These are phyloP conservation scores for Colletotrichum paranaense DNA, from an alignment of 2,329 filamentous ascomycete genomes.

Conservation along the genomic window DNA sequence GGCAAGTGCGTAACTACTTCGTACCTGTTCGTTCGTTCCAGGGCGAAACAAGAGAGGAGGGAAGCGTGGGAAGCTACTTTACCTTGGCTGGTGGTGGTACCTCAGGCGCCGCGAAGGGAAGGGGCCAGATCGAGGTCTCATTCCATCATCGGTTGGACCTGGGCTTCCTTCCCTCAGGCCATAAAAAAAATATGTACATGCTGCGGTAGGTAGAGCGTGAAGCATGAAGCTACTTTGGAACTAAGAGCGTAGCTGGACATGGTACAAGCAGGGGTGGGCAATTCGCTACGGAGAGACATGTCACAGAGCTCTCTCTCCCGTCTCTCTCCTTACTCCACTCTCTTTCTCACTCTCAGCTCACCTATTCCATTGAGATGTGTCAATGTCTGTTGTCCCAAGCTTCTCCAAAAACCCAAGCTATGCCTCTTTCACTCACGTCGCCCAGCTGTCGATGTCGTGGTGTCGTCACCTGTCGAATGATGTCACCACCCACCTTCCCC, in stretches of 20 bases:
- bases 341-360: background rate
- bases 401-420: background rate
- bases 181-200: no score
- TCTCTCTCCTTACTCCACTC: no score
- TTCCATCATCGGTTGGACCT: slow-evolving; percentile 29
- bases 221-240: background rate
- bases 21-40: background rate
- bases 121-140: slow-evolving; percentile 30
- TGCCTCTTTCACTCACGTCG: slow-evolving; percentile 7
- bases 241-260: background rate
- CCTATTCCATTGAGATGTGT: background rate
- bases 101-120: background rate
- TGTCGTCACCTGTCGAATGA: slow-evolving; percentile 53
- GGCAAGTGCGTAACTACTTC: slow-evolving; percentile 8
- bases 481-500: slow-evolving; percentile 51
- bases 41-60: slow-evolving; percentile 23
- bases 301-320: background rate
- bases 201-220: background rate
- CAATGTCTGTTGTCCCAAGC: slow-evolving; percentile 1
- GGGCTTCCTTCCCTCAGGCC: slow-evolving; percentile 1
- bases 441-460: slow-evolving; percentile 23
- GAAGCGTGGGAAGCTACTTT: slow-evolving; percentile 8
- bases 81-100: slow-evolving; percentile 10
- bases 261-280: slow-evolving; percentile 2
- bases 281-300: background rate